Percentiles rank a stretch among this genome's conserved stretches.
Evolutionary conservation across 208 protist species (phyloP).

Genomic region (Acanthamoeba polyphaga): DNA sequence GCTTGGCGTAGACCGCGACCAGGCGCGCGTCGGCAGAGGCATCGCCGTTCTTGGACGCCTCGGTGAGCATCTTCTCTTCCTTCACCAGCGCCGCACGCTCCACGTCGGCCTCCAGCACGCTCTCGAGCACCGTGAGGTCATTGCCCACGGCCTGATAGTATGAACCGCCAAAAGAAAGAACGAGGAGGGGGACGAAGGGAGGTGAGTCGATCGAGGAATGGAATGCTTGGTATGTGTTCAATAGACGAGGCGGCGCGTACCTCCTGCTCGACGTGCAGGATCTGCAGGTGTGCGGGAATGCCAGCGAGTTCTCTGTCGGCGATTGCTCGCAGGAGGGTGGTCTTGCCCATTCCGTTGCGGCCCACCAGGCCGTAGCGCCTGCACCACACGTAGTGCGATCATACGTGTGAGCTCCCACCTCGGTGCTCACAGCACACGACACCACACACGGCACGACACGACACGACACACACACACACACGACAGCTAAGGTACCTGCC

Average conservation of each 20-base stretch:
- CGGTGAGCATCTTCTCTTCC: slow-evolving; percentile 55
- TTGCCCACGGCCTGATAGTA: slow-evolving; percentile 32
- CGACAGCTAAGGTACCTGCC: background rate
- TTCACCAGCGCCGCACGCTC: slow-evolving; percentile 54
- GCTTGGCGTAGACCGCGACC: slow-evolving; percentile 1
- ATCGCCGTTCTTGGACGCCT: slow-evolving; percentile 63
- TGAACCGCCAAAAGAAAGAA: background rate
- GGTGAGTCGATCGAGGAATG: too few relatives aligned
- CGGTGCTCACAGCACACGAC: too few relatives aligned
- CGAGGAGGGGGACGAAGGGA: too few relatives aligned
- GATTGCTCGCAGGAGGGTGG: slow-evolving; percentile 83
- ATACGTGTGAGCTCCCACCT: too few relatives aligned
- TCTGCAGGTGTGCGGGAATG: slow-evolving; percentile 39
- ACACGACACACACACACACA: background rate
- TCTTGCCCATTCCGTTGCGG: slow-evolving; percentile 87
- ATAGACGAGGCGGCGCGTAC: slow-evolving; percentile 79
- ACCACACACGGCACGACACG: too few relatives aligned
- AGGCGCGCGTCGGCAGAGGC: slow-evolving; percentile 40
- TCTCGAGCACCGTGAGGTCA: slow-evolving; percentile 68
- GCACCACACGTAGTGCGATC: background rate
- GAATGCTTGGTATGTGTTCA: too few relatives aligned
- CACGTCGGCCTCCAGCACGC: slow-evolving; percentile 70
- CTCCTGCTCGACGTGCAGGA: slow-evolving; percentile 69
- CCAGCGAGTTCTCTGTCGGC: slow-evolving; percentile 15
- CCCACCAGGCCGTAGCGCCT: slow-evolving; percentile 88